These are phyloP conservation scores for Yamadazyma scolyti DNA, from an alignment of 805 yeast genomes.

Conservation along the genomic window DNA sequence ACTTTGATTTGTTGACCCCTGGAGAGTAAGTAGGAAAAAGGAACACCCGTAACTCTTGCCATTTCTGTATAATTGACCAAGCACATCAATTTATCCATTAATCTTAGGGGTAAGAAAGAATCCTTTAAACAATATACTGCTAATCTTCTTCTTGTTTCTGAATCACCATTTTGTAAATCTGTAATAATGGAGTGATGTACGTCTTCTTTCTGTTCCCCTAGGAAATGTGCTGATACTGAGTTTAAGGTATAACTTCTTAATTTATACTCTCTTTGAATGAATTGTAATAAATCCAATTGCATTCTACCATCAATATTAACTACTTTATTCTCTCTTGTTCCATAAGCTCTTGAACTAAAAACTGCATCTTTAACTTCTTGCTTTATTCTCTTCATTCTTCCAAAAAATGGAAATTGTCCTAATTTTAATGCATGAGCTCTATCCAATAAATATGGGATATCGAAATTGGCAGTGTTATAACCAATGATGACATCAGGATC, in stretches of 20 bases:
- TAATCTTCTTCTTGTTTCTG: conserved; percentile 88
- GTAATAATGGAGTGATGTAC: conserved; percentile 97
- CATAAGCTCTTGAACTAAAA: conserved; percentile 93
- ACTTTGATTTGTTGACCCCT: conserved; percentile 99
- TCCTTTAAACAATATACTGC: conserved; percentile 98
- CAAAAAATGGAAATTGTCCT: conserved; percentile 76
- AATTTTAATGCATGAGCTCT: conserved; percentile 75
- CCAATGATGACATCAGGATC: conserved; percentile 98
- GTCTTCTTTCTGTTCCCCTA: conserved; percentile 96
- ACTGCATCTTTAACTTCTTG: conserved; percentile 80
- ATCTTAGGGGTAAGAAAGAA: conserved; percentile 85
- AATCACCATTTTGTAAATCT: conserved; percentile 85
- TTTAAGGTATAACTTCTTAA: conserved; percentile 91
- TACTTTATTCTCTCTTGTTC: conserved; percentile 88
- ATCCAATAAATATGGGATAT: conserved; percentile 86
- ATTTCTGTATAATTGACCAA: conserved; percentile 95
- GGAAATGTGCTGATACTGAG: conserved; percentile 89
- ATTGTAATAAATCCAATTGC: conserved; percentile 90
- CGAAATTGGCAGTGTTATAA: conserved; percentile 91
- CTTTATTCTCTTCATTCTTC: conserved; percentile 61
- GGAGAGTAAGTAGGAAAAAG: conserved; percentile 80
- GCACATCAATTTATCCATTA: conserved; percentile 92
- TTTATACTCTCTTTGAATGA: conserved; percentile 91
- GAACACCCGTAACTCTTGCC: conserved; percentile 99
- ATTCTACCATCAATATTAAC: conserved; percentile 94